Base-by-base conservation (phyloP, 371 early-diverging fungal species). In the Mortierella sp. region DNA sequence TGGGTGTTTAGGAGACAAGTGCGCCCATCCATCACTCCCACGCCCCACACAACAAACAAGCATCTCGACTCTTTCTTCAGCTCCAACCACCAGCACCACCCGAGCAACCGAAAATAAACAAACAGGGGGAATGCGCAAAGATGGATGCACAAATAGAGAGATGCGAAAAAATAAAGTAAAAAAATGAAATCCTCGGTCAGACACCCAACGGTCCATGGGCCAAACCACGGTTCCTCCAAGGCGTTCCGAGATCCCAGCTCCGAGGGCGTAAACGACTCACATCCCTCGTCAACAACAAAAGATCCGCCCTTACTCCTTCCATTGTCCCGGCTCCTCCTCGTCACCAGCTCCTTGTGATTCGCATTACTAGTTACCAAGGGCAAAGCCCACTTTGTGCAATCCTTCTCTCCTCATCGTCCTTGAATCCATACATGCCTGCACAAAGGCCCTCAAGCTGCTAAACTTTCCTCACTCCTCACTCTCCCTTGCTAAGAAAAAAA, bases 11-110 rank as follows among this genome's bases (percentile, higher is more conserved):
- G 44, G 9, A 5, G 44, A 11, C 10, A 3, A 57, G 57, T 28
- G 28, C 34, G 61, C 61, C 37, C 34, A 61, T 31, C 61, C 61
- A 31, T 31, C 34, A 61, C 61, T 61, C 61, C 61, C 61, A 61
- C 61, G 37, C 59, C 31, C 26, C 21, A 10, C 57, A 11, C 57
- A 57, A 46, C 57, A 26, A 11, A 57, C 55, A 26, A 8, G 26
- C 57, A 54, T 54, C 54, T 54, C n/a, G n/a, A n/a, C n/a, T n/a
- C 24, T 54, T 55, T 13, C 26, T 55, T 9, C n/a, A 55, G 24
- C n/a, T n/a, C 57, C 26, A 9, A 5, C 26, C 26, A 26, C 31
- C 26, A 2, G 5, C 61, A 61, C 34, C 61, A 34, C 8, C 61
- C 61, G 61, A 61, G 21, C 34, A 34, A 14, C 14, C 31, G n/a